Evolutionary conservation across 2,329 filamentous ascomycete species (phyloP).

Genomic region (Aspergillus brasiliensis): DNA sequence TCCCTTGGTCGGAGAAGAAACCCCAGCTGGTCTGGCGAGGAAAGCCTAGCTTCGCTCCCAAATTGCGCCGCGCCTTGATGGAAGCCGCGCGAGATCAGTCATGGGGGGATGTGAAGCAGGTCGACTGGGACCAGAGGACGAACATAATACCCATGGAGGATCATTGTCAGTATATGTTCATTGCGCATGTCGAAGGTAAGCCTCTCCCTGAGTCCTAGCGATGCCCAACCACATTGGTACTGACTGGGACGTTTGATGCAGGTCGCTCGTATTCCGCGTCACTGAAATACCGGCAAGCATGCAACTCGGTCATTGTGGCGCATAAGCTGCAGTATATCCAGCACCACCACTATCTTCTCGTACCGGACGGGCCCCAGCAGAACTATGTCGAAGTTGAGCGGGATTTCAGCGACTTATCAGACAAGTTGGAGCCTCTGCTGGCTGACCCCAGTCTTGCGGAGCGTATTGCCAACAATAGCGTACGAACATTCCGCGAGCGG

Average conservation of each 20-base stretch:
- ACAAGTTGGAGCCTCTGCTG: slow-evolving; percentile 39
- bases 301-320: slow-evolving; percentile 48
- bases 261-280: slow-evolving; percentile 50
- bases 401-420: slow-evolving; percentile 57
- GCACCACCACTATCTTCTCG: slow-evolving; percentile 49
- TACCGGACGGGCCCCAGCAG: slow-evolving; percentile 44
- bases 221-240: not conserved
- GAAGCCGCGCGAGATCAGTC: slow-evolving; percentile 42
- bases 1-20: slow-evolving; percentile 41
- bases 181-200: slow-evolving; percentile 56
- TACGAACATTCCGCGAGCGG: slow-evolving; percentile 49
- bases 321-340: slow-evolving; percentile 51
- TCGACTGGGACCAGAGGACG: slow-evolving; percentile 42
- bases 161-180: slow-evolving; percentile 56
- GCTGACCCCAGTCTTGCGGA: slow-evolving; percentile 40
- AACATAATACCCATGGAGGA: slow-evolving; percentile 54
- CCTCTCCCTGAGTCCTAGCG: not conserved
- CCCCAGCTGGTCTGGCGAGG: slow-evolving; percentile 54
- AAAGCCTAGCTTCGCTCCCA: slow-evolving; percentile 45
- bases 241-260: slow-evolving; percentile 7
- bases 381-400: slow-evolving; percentile 51
- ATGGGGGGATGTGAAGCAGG: slow-evolving; percentile 52
- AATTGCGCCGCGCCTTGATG: slow-evolving; percentile 44
- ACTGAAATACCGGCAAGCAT: slow-evolving; percentile 54
- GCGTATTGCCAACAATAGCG: slow-evolving; percentile 50